Percentiles rank a stretch among this genome's conserved stretches.
phyloP scores from a whole-genome alignment of 192 early-diverging fungal genomes.

The Coemansia sp. region DNA sequence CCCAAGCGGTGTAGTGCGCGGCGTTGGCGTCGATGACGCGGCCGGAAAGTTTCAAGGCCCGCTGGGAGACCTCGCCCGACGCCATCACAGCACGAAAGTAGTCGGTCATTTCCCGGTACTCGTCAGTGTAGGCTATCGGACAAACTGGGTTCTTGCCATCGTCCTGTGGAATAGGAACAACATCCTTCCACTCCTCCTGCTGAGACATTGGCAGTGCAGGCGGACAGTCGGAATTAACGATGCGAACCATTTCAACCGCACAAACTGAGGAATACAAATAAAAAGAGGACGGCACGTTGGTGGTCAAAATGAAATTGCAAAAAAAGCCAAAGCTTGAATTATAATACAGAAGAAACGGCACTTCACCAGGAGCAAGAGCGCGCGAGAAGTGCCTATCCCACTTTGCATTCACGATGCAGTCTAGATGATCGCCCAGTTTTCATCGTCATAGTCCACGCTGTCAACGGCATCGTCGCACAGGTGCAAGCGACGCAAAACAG shows the following conservation, averaged over 20 bases:
- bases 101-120: constrained; percentile 61
- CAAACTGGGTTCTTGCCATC: constrained; percentile 29
- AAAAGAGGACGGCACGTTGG: background rate
- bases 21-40: constrained; percentile 81
- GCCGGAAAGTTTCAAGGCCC: constrained; percentile 78
- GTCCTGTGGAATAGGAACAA: constrained; percentile 39
- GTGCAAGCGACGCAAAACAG: constrained; percentile 27
- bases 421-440: constrained; percentile 43
- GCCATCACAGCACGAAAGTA: constrained; percentile 78
- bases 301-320: background rate
- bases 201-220: constrained; percentile 18
- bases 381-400: too few relatives aligned
- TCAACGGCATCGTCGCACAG: constrained; percentile 48
- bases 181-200: constrained; percentile 40
- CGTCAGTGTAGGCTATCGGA: constrained; percentile 46
- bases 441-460: constrained; percentile 33
- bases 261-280: background rate
- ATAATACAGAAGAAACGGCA: background rate
- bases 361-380: too few relatives aligned
- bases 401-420: too few relatives aligned
- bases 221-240: background rate
- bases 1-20: constrained; percentile 94
- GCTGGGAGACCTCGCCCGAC: constrained; percentile 67
- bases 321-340: background rate
- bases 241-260: constrained; percentile 1